phyloP scores from a whole-genome alignment of 164 flowering plant species.

The Malania oleifera region DNA sequence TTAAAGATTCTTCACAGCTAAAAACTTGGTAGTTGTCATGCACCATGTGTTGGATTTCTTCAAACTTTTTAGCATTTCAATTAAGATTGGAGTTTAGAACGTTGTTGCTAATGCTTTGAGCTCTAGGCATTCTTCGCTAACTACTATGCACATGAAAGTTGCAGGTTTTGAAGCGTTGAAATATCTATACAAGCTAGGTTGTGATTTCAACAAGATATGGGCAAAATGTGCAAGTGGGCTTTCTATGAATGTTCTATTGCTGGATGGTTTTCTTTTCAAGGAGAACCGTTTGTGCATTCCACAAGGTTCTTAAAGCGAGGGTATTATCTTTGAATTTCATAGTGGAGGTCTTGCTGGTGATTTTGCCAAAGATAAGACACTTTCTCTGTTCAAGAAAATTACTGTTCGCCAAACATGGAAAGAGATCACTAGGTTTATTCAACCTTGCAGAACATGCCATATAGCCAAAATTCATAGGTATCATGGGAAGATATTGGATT shows the following conservation, averaged over 20 bases:
- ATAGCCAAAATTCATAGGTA: constrained; percentile 1
- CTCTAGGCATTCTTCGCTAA: neutral
- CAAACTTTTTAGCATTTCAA: neutral
- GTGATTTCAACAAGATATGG: neutral
- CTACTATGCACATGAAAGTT: neutral
- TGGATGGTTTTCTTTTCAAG: constrained; percentile 4
- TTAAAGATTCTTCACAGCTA: constrained; percentile 1
- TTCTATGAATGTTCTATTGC: neutral
- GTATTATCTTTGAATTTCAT: constrained; percentile 11
- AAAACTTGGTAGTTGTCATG: too few relatives aligned
- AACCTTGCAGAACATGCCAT: constrained; percentile 7
- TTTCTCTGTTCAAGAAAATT: neutral
- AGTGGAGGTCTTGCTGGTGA: constrained; percentile 14
- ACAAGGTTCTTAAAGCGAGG: constrained; percentile 5
- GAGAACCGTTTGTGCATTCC: constrained; percentile 10
- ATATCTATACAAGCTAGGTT: neutral
- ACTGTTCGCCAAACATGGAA: constrained; percentile 15
- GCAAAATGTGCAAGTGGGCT: neutral
- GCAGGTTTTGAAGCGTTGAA: neutral
- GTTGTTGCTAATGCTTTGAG: neutral
- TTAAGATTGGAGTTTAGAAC: neutral
- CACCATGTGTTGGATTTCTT: too few relatives aligned
- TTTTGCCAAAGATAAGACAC: constrained; percentile 13
- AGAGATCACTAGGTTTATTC: neutral
- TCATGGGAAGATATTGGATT: constrained; percentile 16